Evolutionary conservation across 495 filamentous ascomycete species (phyloP).

Genomic region (Penicillium silybi): DNA sequence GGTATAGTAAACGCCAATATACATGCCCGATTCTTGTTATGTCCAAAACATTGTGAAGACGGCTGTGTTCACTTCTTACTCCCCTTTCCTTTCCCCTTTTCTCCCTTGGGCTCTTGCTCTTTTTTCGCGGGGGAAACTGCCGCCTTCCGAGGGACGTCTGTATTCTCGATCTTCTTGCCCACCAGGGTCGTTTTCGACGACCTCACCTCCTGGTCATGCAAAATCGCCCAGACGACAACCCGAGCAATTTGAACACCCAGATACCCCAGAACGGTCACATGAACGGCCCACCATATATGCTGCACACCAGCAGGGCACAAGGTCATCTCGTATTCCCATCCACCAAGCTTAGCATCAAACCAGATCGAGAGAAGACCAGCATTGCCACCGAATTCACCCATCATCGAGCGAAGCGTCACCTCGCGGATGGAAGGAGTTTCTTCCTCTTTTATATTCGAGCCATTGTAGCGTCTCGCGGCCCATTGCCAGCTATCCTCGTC

Average conservation of each 20-base stretch:
- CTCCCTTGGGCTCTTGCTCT: neutral
- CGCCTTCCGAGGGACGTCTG: neutral
- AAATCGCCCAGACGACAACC: neutral
- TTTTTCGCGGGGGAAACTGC: neutral
- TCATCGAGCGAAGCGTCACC: slow-evolving; percentile 96
- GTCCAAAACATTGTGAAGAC: neutral
- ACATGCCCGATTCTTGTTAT: slow-evolving; percentile 2
- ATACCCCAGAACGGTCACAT: slow-evolving; percentile 64
- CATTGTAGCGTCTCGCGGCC: slow-evolving; percentile 29
- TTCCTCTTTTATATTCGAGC: neutral
- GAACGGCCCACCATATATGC: slow-evolving; percentile 92
- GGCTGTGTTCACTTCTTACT: neutral
- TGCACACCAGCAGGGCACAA: slow-evolving; percentile 77
- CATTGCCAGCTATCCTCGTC: slow-evolving; percentile 26
- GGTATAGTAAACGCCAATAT: slow-evolving; percentile 2
- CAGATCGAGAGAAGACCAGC: slow-evolving; percentile 82
- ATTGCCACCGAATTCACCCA: slow-evolving; percentile 89
- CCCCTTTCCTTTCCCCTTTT: neutral
- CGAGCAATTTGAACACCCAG: slow-evolving; percentile 18
- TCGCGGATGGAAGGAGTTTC: slow-evolving; percentile 59
- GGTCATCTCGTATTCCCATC: slow-evolving; percentile 78
- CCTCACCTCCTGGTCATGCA: neutral
- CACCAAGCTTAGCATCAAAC: slow-evolving; percentile 65
- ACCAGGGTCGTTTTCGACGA: neutral
- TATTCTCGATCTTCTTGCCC: neutral